Conservation (phyloP, 441 rosid genomes). For the Gossypium schwendimanii region DNA sequence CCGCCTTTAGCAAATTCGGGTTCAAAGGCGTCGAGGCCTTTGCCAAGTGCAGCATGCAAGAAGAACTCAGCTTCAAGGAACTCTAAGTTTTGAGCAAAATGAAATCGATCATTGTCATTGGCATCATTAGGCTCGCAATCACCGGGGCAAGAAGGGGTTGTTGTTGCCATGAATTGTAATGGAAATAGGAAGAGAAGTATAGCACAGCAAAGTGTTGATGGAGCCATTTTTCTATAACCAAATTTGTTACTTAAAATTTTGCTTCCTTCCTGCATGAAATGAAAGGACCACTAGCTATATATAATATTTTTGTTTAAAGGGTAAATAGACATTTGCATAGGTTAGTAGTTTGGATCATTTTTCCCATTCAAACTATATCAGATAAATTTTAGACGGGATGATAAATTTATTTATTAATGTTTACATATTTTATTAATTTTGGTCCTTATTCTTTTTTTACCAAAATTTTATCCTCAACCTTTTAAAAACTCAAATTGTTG, state of each 20-base stretch:
- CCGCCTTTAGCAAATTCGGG: constrained; percentile 43
- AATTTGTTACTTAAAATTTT: background rate
- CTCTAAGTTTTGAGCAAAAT: constrained; percentile 55
- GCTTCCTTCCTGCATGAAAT: background rate
- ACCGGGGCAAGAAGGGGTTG: background rate
- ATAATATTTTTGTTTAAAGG: background rate
- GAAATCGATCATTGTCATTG: constrained; percentile 35
- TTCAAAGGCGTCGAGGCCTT: constrained; percentile 39
- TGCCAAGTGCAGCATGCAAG: constrained; percentile 33
- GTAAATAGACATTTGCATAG: no score
- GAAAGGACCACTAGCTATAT: background rate
- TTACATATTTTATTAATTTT: no score
- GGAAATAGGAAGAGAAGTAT: background rate
- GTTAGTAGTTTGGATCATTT: no score
- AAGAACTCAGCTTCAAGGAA: constrained; percentile 54
- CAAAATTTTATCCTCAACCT: no score
- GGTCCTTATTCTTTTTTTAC: no score
- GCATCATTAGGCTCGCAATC: constrained; percentile 27
- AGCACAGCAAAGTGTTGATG: background rate
- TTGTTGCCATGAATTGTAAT: background rate
- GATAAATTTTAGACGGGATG: no score
- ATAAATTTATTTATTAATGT: no score
- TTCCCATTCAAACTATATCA: no score
- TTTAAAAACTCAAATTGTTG: no score
- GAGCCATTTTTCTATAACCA: constrained; percentile 6